Percentiles rank a stretch among this genome's conserved stretches.
These are phyloP conservation scores for Cyberlindnera misumaiensis DNA, from an alignment of 805 yeast genomes.

Conservation along the genomic window DNA sequence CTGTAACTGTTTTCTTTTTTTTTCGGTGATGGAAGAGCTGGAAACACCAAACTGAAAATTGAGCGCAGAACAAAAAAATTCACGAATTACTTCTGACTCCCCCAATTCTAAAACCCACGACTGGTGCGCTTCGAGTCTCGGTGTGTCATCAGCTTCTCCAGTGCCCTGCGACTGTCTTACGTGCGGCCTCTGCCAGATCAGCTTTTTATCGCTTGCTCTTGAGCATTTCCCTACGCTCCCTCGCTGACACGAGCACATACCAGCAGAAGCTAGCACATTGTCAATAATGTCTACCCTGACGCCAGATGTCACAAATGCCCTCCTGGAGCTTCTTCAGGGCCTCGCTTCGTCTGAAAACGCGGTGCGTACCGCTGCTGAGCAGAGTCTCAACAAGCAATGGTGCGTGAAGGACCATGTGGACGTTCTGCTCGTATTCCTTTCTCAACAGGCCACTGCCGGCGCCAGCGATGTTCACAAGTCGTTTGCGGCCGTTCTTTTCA, in stretches of 20 bases:
- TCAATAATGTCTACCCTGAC: slow-evolving; percentile 33
- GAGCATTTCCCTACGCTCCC: neutral
- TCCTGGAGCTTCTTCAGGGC: slow-evolving; percentile 52
- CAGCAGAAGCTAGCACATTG: too few species aligned
- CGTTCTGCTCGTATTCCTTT: slow-evolving; percentile 64
- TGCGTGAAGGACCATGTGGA: slow-evolving; percentile 59
- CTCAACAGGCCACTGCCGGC: slow-evolving; percentile 68
- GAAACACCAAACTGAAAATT: too few species aligned
- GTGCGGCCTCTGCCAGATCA: too few species aligned
- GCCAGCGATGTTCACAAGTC: slow-evolving; percentile 54
- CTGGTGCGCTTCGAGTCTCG: too few species aligned
- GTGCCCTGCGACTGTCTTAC: too few species aligned
- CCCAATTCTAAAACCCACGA: too few species aligned
- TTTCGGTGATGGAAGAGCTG: too few species aligned
- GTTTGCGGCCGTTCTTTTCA: slow-evolving; percentile 80
- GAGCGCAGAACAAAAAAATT: too few species aligned
- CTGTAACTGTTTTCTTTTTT: neutral
- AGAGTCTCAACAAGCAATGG: slow-evolving; percentile 70
- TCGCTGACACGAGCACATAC: neutral
- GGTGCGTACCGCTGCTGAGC: slow-evolving; percentile 74
- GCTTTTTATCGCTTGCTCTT: neutral
- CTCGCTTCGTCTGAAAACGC: slow-evolving; percentile 76
- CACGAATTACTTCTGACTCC: too few species aligned
- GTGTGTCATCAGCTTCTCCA: too few species aligned
- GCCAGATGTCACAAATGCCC: slow-evolving; percentile 48